Percentiles rank a stretch among this genome's conserved stretches.
phyloP scores from a whole-genome alignment of 345 rosid species.

The Carallia brachiata region DNA sequence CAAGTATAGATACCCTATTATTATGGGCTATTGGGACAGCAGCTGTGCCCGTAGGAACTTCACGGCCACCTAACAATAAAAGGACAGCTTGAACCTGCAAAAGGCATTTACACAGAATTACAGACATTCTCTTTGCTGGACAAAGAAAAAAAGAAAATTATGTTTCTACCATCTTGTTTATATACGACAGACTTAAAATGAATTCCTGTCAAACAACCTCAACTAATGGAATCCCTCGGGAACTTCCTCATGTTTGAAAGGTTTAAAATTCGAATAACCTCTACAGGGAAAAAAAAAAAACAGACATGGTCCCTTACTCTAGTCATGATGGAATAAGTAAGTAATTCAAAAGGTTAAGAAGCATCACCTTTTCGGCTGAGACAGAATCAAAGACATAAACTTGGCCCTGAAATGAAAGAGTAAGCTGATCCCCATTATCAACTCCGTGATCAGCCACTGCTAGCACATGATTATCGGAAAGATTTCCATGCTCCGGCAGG shows the following conservation, averaged over 20 bases:
- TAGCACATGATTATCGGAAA: not conserved
- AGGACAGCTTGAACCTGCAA: constrained; percentile 67
- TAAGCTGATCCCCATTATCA: constrained; percentile 20
- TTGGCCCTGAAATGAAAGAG: constrained; percentile 27
- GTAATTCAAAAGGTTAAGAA: not conserved
- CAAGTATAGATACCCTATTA: constrained; percentile 28
- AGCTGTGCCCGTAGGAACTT: constrained; percentile 45
- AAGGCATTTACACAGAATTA: not conserved
- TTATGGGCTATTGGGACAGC: constrained; percentile 35
- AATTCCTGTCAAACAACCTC: not conserved
- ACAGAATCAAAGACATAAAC: constrained; percentile 22
- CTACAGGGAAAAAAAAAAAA: too few relatives aligned
- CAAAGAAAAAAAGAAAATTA: too few relatives aligned
- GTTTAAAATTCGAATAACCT: too few relatives aligned
- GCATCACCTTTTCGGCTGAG: constrained; percentile 17
- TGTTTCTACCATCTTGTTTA: too few relatives aligned
- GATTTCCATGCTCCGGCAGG: not conserved
- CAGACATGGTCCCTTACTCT: too few relatives aligned
- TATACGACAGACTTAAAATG: too few relatives aligned
- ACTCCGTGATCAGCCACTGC: constrained; percentile 3
- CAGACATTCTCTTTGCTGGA: not conserved
- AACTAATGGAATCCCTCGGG: not conserved
- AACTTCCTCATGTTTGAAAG: not conserved
- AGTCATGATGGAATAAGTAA: not conserved
- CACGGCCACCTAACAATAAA: constrained; percentile 53